Base-by-base conservation (phyloP, 1,139 yeast genomes). In the Pichia sp. region DNA sequence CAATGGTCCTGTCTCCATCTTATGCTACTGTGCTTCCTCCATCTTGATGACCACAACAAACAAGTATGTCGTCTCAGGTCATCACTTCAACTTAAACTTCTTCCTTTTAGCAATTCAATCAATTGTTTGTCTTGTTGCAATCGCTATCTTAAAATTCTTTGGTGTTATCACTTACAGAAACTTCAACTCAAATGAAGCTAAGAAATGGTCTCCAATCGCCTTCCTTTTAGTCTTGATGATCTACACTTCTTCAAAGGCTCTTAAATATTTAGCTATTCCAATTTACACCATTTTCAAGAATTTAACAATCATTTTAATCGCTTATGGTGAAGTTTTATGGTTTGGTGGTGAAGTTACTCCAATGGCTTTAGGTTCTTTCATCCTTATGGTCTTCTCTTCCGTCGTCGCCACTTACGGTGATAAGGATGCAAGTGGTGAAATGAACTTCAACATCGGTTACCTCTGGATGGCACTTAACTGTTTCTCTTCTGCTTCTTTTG, bases 1-100 rank as follows among this genome's bases (percentile, higher is more conserved):
- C 75, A 83, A 89, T 51, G 96, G 93, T 24, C 91, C 94, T 19
- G 76, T 88, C 58, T 90, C 97, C 48, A 88, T 91, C 60, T 68
- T 83, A 54, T 78, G 89, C 35, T 93, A 93, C 79, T 93, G 98
- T 75, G 76, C 79, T 51, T 86, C 98, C 27, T 93, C 98, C 21
- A 91, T 93, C 61, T 72, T 91, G 68, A 93, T 93, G 99, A 93
- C 99, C n/a, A 88, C 91, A 54, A 91, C 98, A 53, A 93, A 93
- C 77, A 93, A 93, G 72, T 90, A 82, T 66, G 98, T 93, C 53
- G 83, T 93, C 51, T 83, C 91, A 41, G 93, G 91, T 39, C 76
- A 78, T 54, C 70, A 76, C 47, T 93, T 93, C 76, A 93, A 91
- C 75, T 80, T 93, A 78, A 89, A 90, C 73, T 90, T 90, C 67